Conservation (phyloP, 768 basidiomycete species). For the Agrocybe pediades region DNA sequence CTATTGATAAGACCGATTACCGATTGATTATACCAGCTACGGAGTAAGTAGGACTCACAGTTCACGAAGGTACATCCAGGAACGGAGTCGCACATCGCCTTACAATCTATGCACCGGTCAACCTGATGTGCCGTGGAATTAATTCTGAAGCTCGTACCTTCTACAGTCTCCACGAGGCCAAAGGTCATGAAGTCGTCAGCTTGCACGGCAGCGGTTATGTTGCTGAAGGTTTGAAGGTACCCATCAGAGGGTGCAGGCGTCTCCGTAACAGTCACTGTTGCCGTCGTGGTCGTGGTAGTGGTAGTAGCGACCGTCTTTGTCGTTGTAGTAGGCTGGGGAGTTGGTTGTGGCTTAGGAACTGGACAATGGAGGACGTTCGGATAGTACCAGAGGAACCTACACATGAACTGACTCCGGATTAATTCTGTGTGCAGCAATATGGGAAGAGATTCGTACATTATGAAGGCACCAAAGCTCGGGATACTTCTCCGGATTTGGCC, state of each 20-base stretch:
- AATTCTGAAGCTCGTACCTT: conserved; percentile 15
- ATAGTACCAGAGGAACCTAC: conserved; percentile 22
- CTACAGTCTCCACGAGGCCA: conserved; percentile 34
- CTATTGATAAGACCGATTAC: conserved; percentile 16
- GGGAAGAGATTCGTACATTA: neutral
- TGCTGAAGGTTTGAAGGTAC: conserved; percentile 26
- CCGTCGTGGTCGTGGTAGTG: conserved; percentile 8
- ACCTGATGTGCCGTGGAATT: neutral
- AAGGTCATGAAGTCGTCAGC: conserved; percentile 36
- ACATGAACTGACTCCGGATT: conserved; percentile 14
- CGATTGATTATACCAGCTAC: neutral
- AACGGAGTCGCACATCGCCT: conserved; percentile 32
- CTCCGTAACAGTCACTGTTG: conserved; percentile 10
- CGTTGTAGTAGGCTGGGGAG: neutral
- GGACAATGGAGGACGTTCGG: conserved; percentile 28
- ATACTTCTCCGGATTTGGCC: neutral
- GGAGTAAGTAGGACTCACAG: conserved; percentile 22
- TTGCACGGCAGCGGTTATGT: conserved; percentile 31
- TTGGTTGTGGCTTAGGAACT: conserved; percentile 16
- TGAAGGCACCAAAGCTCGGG: neutral
- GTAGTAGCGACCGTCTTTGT: conserved; percentile 4
- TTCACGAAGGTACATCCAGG: conserved; percentile 33
- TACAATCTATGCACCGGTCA: conserved; percentile 25
- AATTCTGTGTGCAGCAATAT: too few species aligned
- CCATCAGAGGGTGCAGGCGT: conserved; percentile 22